phyloP scores from a whole-genome alignment of 495 filamentous ascomycete genomes.

The Penicillium lividum region DNA sequence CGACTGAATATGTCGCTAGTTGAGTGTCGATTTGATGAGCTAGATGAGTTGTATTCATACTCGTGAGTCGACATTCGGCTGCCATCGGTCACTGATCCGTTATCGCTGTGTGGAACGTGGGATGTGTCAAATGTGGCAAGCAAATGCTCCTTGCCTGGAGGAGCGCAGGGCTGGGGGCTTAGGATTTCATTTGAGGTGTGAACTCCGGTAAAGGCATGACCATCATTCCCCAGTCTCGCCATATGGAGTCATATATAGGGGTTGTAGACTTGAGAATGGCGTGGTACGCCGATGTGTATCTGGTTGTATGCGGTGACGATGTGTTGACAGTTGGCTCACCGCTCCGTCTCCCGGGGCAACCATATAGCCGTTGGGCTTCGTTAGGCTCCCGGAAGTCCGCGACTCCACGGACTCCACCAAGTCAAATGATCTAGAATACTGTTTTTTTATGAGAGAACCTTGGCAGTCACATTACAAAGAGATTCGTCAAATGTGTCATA shows the following conservation, averaged over 20 bases:
- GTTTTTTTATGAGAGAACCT: not conserved
- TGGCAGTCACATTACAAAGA: not conserved
- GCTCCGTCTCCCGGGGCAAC: slow-evolving; percentile 11
- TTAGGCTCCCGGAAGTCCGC: not conserved
- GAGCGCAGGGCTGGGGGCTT: slow-evolving; percentile 27
- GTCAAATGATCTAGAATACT: not conserved
- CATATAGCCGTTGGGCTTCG: slow-evolving; percentile 4
- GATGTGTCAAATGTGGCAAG: slow-evolving; percentile 24
- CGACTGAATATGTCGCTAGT: slow-evolving; percentile 31
- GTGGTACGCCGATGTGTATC: not conserved
- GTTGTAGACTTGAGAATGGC: slow-evolving; percentile 1
- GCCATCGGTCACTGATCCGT: slow-evolving; percentile 22
- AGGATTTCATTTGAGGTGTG: slow-evolving; percentile 23
- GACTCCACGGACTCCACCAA: slow-evolving; percentile 1
- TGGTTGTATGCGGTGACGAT: not conserved
- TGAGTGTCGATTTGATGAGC: slow-evolving; percentile 39
- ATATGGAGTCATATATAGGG: slow-evolving; percentile 15
- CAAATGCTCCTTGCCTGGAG: slow-evolving; percentile 23
- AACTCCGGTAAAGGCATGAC: slow-evolving; percentile 8
- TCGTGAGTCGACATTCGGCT: slow-evolving; percentile 29
- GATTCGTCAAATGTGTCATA: not conserved
- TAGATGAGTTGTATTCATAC: slow-evolving; percentile 39
- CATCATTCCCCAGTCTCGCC: slow-evolving; percentile 24
- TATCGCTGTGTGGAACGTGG: slow-evolving; percentile 20
- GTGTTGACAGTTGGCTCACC: slow-evolving; percentile 9